Evolutionary conservation across 2,329 filamentous ascomycete genomes (phyloP).

Genomic region (Neoarthrinium moseri): DNA sequence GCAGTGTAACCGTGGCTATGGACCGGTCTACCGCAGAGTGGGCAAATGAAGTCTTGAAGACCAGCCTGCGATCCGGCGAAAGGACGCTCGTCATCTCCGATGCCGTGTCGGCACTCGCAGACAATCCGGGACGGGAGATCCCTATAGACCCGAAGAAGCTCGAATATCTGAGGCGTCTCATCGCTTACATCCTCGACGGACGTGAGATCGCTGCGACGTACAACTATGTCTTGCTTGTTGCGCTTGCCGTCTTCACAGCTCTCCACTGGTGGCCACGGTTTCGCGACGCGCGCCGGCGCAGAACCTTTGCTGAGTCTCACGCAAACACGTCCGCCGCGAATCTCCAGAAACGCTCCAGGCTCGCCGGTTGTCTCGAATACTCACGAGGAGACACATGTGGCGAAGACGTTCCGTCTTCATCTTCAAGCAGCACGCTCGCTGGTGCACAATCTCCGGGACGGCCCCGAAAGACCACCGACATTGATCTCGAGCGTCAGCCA

Average conservation of each 20-base stretch:
- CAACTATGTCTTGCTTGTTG: slow-evolving; percentile 29
- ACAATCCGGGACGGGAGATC: slow-evolving; percentile 8
- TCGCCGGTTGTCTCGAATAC: slow-evolving; percentile 5
- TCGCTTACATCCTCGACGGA: slow-evolving; percentile 29
- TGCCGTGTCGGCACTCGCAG: slow-evolving; percentile 6
- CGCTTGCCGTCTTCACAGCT: slow-evolving; percentile 26
- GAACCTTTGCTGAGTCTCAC: not conserved
- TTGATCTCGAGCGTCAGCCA: slow-evolving; percentile 34
- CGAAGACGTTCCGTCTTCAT: slow-evolving; percentile 22
- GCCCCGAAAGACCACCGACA: slow-evolving; percentile 18
- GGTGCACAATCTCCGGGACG: slow-evolving; percentile 22
- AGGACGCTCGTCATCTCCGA: not conserved
- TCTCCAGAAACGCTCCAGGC: not conserved
- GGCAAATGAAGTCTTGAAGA: not conserved
- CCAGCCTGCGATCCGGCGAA: not conserved
- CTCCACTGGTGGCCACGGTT: slow-evolving; percentile 20
- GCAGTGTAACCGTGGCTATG: not conserved
- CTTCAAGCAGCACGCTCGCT: slow-evolving; percentile 32
- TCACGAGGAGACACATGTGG: not conserved
- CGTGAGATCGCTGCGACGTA: slow-evolving; percentile 31
- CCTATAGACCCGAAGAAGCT: slow-evolving; percentile 30
- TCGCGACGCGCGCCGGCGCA: not conserved
- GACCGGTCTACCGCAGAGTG: not conserved
- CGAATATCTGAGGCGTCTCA: slow-evolving; percentile 31
- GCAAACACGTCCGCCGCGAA: slow-evolving; percentile 1